These are phyloP conservation scores for Clavispora asparagi DNA, from an alignment of 805 yeast species.

Conservation along the genomic window DNA sequence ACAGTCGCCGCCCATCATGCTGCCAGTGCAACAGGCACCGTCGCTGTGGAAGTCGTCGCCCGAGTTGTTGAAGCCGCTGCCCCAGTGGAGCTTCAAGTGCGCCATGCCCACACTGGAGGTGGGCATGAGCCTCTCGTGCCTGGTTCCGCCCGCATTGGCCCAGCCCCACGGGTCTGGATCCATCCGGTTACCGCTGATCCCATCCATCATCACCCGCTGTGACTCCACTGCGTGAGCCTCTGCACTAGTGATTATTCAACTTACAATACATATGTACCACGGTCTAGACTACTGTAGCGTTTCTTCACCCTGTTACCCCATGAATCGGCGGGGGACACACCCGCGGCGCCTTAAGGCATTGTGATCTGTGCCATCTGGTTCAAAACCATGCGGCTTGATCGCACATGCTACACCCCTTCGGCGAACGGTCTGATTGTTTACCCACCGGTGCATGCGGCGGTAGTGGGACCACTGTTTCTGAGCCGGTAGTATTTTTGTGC, in stretches of 20 bases:
- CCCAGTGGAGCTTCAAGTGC: not conserved
- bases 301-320: not conserved
- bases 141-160: not conserved
- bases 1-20: not conserved
- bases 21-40: not conserved
- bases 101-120: not conserved
- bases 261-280: not conserved
- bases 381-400: not conserved
- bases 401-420: not conserved
- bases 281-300: not conserved
- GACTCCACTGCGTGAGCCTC: not conserved
- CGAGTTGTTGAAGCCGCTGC: not conserved
- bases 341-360: not conserved
- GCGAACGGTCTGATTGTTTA: too few relatives aligned
- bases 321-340: not conserved
- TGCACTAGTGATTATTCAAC: not conserved
- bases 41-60: not conserved
- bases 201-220: constrained; percentile 1
- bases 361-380: not conserved
- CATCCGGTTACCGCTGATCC: constrained; percentile 10
- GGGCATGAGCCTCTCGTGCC: not conserved
- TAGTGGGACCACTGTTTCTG: too few relatives aligned
- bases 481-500: too few relatives aligned
- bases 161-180: not conserved
- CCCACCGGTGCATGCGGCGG: too few relatives aligned